Conservation (phyloP, 2,329 filamentous ascomycete species). For the Pyrenophora teres region DNA sequence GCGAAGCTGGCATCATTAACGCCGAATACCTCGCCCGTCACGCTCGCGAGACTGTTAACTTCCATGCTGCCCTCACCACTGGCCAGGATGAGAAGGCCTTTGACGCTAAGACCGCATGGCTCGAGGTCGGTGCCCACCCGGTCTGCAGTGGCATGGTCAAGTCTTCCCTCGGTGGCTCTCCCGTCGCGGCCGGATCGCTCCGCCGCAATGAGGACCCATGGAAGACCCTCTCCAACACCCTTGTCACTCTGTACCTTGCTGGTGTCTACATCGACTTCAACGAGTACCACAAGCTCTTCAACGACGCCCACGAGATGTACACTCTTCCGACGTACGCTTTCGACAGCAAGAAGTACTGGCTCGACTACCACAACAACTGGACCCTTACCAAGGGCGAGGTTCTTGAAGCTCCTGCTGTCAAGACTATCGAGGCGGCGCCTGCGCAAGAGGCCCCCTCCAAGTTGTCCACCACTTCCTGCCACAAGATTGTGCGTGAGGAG, state of each 20-base stretch:
- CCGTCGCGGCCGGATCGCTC: slow-evolving; percentile 63
- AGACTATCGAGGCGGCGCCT: slow-evolving; percentile 47
- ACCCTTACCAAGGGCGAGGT: slow-evolving; percentile 69
- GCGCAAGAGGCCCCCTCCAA: slow-evolving; percentile 54
- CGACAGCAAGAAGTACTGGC: slow-evolving; percentile 74
- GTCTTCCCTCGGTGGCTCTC: slow-evolving; percentile 61
- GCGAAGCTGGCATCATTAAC: slow-evolving; percentile 61
- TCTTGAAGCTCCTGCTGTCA: slow-evolving; percentile 46
- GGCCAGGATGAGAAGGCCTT: slow-evolving; percentile 64
- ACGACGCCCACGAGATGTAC: slow-evolving; percentile 62
- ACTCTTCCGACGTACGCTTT: slow-evolving; percentile 71
- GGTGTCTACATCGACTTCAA: slow-evolving; percentile 71
- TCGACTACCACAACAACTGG: slow-evolving; percentile 74
- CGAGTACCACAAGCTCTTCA: slow-evolving; percentile 69
- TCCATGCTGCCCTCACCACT: slow-evolving; percentile 64
- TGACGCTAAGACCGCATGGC: slow-evolving; percentile 69
- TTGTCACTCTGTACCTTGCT: slow-evolving; percentile 64
- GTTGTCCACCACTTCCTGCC: slow-evolving; percentile 68
- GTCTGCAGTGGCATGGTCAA: slow-evolving; percentile 72
- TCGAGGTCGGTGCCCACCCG: slow-evolving; percentile 77
- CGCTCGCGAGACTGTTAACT: slow-evolving; percentile 71
- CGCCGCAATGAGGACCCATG: slow-evolving; percentile 67
- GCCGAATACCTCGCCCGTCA: slow-evolving; percentile 68
- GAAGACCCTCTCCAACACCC: slow-evolving; percentile 64
- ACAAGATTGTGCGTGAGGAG: slow-evolving; percentile 66